phyloP scores from a whole-genome alignment of 805 yeast genomes.

The Starmera dryadoides region DNA sequence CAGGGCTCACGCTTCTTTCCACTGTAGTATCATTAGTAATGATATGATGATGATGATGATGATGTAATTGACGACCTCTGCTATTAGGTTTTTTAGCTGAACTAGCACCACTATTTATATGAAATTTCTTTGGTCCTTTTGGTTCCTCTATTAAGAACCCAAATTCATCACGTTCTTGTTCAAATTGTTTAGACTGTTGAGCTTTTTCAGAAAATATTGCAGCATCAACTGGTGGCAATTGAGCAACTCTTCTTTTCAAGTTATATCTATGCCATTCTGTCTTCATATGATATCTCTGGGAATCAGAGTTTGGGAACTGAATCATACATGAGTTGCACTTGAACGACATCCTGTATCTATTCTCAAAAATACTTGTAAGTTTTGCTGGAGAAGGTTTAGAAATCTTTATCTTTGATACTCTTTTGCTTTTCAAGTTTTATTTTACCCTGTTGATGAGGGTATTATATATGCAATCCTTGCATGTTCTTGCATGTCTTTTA shows the following conservation, averaged over 20 bases:
- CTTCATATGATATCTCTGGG: conserved; percentile 91
- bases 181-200: conserved; percentile 25
- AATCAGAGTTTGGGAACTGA: conserved; percentile 72
- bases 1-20: conserved; percentile 40
- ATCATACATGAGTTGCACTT: conserved; percentile 90
- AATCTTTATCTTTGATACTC: too few species aligned
- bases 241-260: conserved; percentile 86
- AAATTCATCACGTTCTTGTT: conserved; percentile 30
- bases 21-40: too few species aligned
- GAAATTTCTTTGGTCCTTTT: conserved; percentile 9
- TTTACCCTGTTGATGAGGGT: too few species aligned
- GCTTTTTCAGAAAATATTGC: conserved; percentile 35
- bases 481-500: too few species aligned
- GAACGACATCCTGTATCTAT: conserved; percentile 25
- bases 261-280: conserved; percentile 98
- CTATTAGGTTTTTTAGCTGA: neutral
- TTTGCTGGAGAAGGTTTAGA: too few species aligned
- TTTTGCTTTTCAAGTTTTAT: too few species aligned
- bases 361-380: too few species aligned
- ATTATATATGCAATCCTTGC: too few species aligned
- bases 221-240: conserved; percentile 64
- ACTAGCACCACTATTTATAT: conserved; percentile 5
- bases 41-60: too few species aligned
- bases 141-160: conserved; percentile 29
- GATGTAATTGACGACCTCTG: conserved; percentile 1